Evolutionary conservation across 2,329 filamentous ascomycete genomes (phyloP).

Genomic region (Mycosphaerella sp.): DNA sequence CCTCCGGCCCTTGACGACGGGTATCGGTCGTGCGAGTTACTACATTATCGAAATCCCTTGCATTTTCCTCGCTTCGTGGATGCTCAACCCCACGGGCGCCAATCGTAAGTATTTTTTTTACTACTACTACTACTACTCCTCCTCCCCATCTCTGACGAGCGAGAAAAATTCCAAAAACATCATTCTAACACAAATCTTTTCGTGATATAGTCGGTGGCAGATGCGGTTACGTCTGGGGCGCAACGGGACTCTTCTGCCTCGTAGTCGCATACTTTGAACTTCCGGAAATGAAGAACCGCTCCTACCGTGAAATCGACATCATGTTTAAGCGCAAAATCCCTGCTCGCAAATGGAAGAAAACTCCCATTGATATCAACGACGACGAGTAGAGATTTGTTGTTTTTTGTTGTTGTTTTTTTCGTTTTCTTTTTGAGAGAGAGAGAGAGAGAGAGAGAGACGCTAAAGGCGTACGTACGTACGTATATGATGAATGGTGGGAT

Average conservation of each 20-base stretch:
- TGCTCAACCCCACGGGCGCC: slow-evolving; percentile 50
- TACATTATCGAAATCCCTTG: slow-evolving; percentile 60
- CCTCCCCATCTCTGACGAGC: background rate
- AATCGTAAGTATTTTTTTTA: slow-evolving; percentile 21
- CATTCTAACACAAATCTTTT: no score
- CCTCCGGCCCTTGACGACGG: slow-evolving; percentile 59
- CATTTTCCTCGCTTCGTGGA: slow-evolving; percentile 51
- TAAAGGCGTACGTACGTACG: no score
- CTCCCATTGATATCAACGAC: slow-evolving; percentile 51
- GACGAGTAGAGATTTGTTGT: slow-evolving; percentile 48
- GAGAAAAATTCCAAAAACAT: background rate
- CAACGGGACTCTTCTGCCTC: slow-evolving; percentile 51
- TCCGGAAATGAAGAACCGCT: slow-evolving; percentile 46
- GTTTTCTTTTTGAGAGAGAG: no score
- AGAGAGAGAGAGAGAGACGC: no score
- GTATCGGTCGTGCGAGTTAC: slow-evolving; percentile 57
- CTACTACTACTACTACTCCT: no score
- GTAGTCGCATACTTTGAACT: slow-evolving; percentile 45
- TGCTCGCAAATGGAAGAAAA: slow-evolving; percentile 52
- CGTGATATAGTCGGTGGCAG: slow-evolving; percentile 39
- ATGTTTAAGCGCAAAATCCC: slow-evolving; percentile 49
- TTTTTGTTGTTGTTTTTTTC: background rate
- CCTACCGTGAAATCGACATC: background rate
- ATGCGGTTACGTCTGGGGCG: slow-evolving; percentile 56
- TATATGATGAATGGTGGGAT: no score